phyloP scores from a whole-genome alignment of 768 basidiomycete species.

The Boletus coccyginus region DNA sequence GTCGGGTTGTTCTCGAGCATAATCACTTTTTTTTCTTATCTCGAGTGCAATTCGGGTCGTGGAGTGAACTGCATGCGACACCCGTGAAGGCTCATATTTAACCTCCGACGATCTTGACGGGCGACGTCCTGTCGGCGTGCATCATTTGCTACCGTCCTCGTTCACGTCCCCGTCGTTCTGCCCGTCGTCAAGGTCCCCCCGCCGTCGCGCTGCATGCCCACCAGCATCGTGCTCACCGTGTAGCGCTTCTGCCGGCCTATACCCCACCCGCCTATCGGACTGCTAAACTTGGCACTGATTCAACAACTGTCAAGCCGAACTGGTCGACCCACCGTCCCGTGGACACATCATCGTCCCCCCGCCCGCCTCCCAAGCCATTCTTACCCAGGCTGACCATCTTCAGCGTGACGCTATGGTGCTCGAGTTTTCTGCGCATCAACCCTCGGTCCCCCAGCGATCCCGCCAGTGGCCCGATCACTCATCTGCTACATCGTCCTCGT shows the following conservation, averaged over 20 bases:
- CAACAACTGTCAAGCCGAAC: conserved; percentile 8
- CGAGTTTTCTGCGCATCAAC: conserved; percentile 30
- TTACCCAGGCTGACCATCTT: neutral
- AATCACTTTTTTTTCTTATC: conserved; percentile 19
- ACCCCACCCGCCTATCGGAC: neutral
- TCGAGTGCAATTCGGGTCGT: conserved; percentile 2
- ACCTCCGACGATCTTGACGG: conserved; percentile 26
- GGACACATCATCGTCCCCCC: neutral
- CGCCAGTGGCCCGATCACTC: conserved; percentile 35
- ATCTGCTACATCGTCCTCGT: conserved; percentile 32
- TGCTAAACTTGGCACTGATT: conserved; percentile 6
- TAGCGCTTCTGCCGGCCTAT: conserved; percentile 2
- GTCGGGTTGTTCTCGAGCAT: conserved; percentile 19
- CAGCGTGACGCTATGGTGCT: conserved; percentile 24
- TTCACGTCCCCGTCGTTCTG: conserved; percentile 8
- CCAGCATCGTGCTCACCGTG: conserved; percentile 7
- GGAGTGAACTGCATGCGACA: conserved; percentile 3
- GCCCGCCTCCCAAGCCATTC: neutral
- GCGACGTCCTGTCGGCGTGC: conserved; percentile 5
- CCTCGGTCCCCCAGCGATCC: conserved; percentile 27
- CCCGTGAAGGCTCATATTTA: conserved; percentile 19
- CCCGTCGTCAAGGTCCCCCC: neutral
- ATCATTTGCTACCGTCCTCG: conserved; percentile 2
- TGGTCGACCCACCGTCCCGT: conserved; percentile 3
- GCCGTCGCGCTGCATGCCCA: conserved; percentile 12